These are phyloP conservation scores for Kalanchoe fedtschenkoi DNA, from an alignment of 164 flowering plant species.

Conservation along the genomic window DNA sequence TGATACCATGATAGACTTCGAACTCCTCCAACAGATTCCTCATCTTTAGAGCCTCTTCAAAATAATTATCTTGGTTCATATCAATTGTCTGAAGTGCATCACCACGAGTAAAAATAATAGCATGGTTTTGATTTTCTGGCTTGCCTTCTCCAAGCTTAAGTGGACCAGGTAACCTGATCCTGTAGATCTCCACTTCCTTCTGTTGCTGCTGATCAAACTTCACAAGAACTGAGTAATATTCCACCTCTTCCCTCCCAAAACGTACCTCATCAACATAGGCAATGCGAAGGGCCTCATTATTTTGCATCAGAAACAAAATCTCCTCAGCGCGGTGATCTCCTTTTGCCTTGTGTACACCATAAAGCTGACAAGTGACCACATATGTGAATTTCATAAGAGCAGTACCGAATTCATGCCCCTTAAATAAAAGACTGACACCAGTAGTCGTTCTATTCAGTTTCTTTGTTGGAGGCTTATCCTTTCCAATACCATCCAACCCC, in stretches of 20 bases:
- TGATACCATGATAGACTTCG: constrained; percentile 46
- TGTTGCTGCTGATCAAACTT: constrained; percentile 63
- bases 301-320: constrained; percentile 62
- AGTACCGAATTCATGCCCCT: constrained; percentile 62
- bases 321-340: constrained; percentile 71
- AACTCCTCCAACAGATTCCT: constrained; percentile 84
- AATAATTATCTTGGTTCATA: constrained; percentile 93
- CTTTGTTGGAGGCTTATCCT: constrained; percentile 18
- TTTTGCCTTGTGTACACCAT: constrained; percentile 69
- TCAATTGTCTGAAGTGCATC: constrained; percentile 96
- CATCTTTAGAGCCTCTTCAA: constrained; percentile 95
- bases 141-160: constrained; percentile 90
- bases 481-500: constrained; percentile 20
- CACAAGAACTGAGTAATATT: constrained; percentile 82
- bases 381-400: constrained; percentile 87
- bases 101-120: constrained; percentile 86
- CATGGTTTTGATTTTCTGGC: constrained; percentile 97
- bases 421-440: constrained; percentile 47
- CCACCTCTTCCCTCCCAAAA: constrained; percentile 50
- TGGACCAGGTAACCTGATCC: constrained; percentile 81
- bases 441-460: constrained; percentile 34
- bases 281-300: constrained; percentile 83
- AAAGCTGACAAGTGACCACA: constrained; percentile 82
- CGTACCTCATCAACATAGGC: constrained; percentile 85
- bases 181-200: constrained; percentile 79